Evolutionary conservation across 345 rosid genomes (phyloP), one percentile per base, ranked within the genome.

Genomic region (Gossypium ekmanianum): DNA sequence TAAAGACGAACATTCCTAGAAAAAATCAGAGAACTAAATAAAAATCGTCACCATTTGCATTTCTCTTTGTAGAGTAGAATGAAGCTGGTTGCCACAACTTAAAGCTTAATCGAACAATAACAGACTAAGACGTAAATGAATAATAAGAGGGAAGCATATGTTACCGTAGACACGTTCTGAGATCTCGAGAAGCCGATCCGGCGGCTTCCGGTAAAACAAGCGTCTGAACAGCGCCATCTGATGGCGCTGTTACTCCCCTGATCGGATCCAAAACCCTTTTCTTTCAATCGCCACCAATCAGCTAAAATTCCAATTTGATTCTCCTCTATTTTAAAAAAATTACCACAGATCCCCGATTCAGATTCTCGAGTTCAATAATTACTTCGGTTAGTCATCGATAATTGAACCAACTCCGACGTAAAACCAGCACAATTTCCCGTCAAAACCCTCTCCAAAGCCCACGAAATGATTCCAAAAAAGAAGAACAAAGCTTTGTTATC

Each of bases 161-260:
- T 57, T 79, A 95, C 99, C 99, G 72, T 95, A 95, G 79, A 95
- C 93, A 66, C 99, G 88, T 84, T 95, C 98, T 39, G 99, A 93
- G 88, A 95, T 95, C 91, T 95, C 99, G 61, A 95, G 97, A 83
- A 95, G 97, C 85, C 93, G 94, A 88, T 95, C 99, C 78, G 99
- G 99, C 82, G 99, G 99, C 88, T 95, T 95, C 89, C 97, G 88
- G 77, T 95, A 91, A 79, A 93, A 95, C 85, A 95, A 91, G 47
- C 99, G 96, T 83, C 98, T 92, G 93, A 95, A 93, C 99, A 93
- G 99, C 97, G 99, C 99, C 99, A 95, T 94, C 81, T 0, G 86
- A 82, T 88, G 99, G 99, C 99, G 98, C 99, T 93, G 99, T 93
- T 91, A 84, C 92, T 84, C 83, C 94, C 77, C 83, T 83, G 87